Evolutionary conservation across 1,139 yeast genomes (phyloP).

Genomic region (Pichia sp.): DNA sequence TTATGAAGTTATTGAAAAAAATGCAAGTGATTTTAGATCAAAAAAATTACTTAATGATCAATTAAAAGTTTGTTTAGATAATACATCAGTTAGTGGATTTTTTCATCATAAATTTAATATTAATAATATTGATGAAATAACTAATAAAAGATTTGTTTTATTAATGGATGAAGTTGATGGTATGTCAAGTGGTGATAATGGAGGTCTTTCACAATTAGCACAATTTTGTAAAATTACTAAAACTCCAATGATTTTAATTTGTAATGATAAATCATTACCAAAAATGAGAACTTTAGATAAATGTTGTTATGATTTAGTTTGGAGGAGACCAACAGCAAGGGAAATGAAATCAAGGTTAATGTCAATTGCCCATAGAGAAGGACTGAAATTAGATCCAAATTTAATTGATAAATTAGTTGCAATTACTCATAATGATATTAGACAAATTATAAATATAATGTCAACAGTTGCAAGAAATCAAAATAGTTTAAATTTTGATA

Average conservation of each 20-base stretch:
- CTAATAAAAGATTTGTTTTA: conserved; percentile 52
- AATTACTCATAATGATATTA: conserved; percentile 82
- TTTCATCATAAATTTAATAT: conserved; percentile 36
- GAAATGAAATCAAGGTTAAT: conserved; percentile 78
- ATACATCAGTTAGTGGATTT: conserved; percentile 78
- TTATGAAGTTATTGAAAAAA: conserved; percentile 66
- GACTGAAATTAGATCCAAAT: conserved; percentile 69
- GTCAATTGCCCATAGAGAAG: conserved; percentile 87
- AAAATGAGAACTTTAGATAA: conserved; percentile 95
- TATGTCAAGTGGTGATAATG: conserved; percentile 98
- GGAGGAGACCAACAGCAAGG: conserved; percentile 80
- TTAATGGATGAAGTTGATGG: conserved; percentile 99
- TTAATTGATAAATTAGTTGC: conserved; percentile 80
- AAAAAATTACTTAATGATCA: conserved; percentile 64
- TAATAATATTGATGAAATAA: conserved; percentile 21
- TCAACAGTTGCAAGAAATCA: conserved; percentile 78
- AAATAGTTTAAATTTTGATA: conserved; percentile 49
- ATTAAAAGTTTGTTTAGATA: conserved; percentile 66
- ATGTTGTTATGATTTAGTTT: conserved; percentile 74
- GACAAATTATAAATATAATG: conserved; percentile 86
- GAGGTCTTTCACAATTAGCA: conserved; percentile 95
- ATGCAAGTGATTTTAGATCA: conserved; percentile 86
- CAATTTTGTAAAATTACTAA: conserved; percentile 77
- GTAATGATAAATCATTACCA: conserved; percentile 88
- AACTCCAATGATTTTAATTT: conserved; percentile 86